phyloP scores from a whole-genome alignment of 78 protist genomes.

The Mantamonas sphyraenae region DNA sequence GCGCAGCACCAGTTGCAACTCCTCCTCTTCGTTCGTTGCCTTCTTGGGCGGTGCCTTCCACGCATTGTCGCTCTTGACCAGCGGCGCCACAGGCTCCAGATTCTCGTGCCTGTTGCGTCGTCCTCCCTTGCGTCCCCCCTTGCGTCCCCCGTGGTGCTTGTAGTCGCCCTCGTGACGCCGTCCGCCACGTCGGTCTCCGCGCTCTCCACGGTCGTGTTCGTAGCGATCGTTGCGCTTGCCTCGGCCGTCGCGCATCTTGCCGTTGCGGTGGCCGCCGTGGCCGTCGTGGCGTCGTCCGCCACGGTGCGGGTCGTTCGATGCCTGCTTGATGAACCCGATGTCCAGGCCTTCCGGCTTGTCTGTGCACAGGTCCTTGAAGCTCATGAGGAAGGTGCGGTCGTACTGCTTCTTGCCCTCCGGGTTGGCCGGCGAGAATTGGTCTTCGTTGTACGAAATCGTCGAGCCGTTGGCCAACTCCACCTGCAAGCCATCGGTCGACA shows the following conservation, averaged over 20 bases:
- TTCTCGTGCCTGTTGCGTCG: not conserved
- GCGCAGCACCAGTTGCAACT: not conserved
- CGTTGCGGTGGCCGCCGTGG: not conserved
- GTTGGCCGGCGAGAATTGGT: too few relatives aligned
- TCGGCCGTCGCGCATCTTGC: too few relatives aligned
- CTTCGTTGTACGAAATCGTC: too few relatives aligned
- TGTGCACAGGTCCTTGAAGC: not conserved
- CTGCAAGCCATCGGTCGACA: too few relatives aligned
- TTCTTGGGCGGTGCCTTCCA: not conserved
- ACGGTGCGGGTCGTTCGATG: not conserved
- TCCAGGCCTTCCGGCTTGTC: not conserved
- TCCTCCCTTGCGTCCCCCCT: slow-evolving; percentile 1
- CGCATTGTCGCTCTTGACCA: not conserved
- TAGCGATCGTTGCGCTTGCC: too few relatives aligned
- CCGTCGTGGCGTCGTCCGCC: not conserved
- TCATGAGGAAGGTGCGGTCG: not conserved
- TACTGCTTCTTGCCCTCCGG: not conserved
- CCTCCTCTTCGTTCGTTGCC: too few relatives aligned
- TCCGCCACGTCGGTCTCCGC: not conserved
- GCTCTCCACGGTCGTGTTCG: not conserved
- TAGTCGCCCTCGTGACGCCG: not conserved
- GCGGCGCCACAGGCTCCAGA: not conserved
- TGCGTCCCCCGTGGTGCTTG: too few relatives aligned
- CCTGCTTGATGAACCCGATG: not conserved
- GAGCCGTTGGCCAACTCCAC: too few relatives aligned